Evolutionary conservation across 2,329 filamentous ascomycete genomes (phyloP).

Genomic region (Alternaria viburni): DNA sequence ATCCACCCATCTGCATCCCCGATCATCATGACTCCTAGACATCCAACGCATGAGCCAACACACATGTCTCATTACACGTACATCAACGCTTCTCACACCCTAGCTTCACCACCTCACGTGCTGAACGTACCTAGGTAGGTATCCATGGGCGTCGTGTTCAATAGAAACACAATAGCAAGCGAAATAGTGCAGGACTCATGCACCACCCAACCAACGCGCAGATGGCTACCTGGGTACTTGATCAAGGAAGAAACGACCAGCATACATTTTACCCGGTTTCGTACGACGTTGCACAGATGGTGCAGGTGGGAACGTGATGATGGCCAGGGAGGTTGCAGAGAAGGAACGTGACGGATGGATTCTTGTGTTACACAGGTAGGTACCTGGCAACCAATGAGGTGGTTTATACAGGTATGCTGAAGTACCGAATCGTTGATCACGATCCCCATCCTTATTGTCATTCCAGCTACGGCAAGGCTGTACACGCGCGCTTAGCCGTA

Average conservation of each 20-base stretch:
- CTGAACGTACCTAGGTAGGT: not conserved
- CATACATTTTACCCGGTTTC: not conserved
- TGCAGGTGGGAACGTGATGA: not conserved
- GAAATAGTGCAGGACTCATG: not conserved
- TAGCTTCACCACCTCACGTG: not conserved
- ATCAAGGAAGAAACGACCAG: not conserved
- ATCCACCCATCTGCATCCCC: not conserved
- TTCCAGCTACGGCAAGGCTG: not conserved
- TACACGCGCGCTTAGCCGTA: not conserved
- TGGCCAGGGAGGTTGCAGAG: not conserved
- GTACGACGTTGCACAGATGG: not conserved
- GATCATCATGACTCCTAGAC: not conserved
- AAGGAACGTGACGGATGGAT: not conserved
- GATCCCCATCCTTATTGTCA: not conserved
- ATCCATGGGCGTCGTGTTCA: not conserved
- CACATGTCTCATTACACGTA: not conserved
- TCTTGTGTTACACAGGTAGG: not conserved
- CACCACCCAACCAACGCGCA: not conserved
- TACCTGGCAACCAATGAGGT: not conserved
- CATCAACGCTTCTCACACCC: not conserved
- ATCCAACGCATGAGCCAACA: not conserved
- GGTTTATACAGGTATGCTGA: not conserved
- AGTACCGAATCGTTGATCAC: not conserved
- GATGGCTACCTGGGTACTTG: not conserved
- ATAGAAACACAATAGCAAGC: not conserved